Evolutionary conservation across 2,329 filamentous ascomycete species (phyloP), one percentile per base, ranked within the genome.

Genomic region (Daldinia sp.): DNA sequence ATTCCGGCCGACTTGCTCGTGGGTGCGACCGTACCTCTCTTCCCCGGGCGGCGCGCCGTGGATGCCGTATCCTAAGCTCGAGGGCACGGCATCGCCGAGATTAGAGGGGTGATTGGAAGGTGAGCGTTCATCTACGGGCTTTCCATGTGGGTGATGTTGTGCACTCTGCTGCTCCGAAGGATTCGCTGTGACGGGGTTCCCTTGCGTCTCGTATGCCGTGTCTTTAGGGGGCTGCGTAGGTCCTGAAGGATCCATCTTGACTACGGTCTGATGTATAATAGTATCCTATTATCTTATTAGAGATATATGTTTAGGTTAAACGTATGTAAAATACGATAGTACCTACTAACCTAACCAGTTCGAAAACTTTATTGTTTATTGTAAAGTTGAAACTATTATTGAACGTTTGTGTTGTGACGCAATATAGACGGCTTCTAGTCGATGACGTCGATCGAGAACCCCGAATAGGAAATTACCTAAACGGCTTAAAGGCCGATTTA

Each of bases 191-290:
- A 63, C 68, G 1, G 70, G 64, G 55, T 75, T 75, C 32, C 67
- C 70, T 57, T 68, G 58, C 4, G 66, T 67, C 34, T 70, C 51
- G 65, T 76, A 76, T 25, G 69, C 71, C 0, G 70, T 59, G 34
- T 58, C 57, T 9, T 56, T 57, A 3, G 73, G 68, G 3, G 74
- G 74, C 17, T 75, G 73, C 3, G 70, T 47, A 29, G 63, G 65
- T 47, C 65, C 67, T 15, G 72, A 71, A 32, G 73, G 70, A 17
- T 74, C 68, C 74, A 75, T 74, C 10, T 23, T 67, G 29, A 35
- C 4, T 25, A 35, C 2, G 19, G 23, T 13, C 10, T 27, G 13
- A 25, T 27, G 21, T 43, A 15, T 1, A 27, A 8, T 43, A 13
- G n/a, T 1, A 21, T 43, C n/a, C 2, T 43, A 43, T 23, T 23